Evolutionary conservation across 352 stramenopile genomes (phyloP).

Genomic region (Globisporangium sylvaticum): DNA sequence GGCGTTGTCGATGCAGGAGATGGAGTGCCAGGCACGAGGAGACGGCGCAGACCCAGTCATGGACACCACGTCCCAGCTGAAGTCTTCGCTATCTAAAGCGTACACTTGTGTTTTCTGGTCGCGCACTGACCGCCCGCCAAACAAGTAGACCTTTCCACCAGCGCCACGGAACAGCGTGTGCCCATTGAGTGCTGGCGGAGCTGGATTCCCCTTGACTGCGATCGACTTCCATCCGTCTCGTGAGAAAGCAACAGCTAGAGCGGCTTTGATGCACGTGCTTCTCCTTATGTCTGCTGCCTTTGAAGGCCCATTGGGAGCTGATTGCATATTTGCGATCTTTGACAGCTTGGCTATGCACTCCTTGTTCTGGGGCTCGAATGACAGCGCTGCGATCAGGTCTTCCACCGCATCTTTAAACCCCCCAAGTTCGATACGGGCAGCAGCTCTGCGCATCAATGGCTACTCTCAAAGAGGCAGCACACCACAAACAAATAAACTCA

Average conservation of each 20-base stretch:
- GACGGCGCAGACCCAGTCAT: constrained; percentile 26
- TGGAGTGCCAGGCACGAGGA: constrained; percentile 57
- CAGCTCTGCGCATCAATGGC: constrained; percentile 54
- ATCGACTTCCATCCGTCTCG: constrained; percentile 40
- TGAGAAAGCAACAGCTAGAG: constrained; percentile 24
- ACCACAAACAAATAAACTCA: background rate
- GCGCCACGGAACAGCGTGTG: constrained; percentile 45
- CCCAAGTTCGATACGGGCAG: constrained; percentile 30
- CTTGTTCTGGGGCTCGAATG: constrained; percentile 50
- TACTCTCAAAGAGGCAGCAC: constrained; percentile 14
- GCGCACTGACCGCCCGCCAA: constrained; percentile 54
- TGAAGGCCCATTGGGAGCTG: no score
- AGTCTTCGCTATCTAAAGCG: constrained; percentile 37
- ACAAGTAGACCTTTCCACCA: constrained; percentile 31
- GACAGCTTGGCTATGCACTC: constrained; percentile 41
- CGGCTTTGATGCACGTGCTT: constrained; percentile 25
- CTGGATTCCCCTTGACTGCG: constrained; percentile 57
- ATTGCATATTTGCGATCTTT: constrained; percentile 14
- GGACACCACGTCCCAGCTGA: constrained; percentile 43
- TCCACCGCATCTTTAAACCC: constrained; percentile 26
- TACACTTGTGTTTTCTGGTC: constrained; percentile 55
- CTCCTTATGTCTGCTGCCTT: background rate
- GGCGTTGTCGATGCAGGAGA: constrained; percentile 22
- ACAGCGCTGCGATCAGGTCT: constrained; percentile 39
- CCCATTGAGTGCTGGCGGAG: constrained; percentile 58